Conservation (phyloP, 768 basidiomycete genomes). For the Leccinellum albellum region DNA sequence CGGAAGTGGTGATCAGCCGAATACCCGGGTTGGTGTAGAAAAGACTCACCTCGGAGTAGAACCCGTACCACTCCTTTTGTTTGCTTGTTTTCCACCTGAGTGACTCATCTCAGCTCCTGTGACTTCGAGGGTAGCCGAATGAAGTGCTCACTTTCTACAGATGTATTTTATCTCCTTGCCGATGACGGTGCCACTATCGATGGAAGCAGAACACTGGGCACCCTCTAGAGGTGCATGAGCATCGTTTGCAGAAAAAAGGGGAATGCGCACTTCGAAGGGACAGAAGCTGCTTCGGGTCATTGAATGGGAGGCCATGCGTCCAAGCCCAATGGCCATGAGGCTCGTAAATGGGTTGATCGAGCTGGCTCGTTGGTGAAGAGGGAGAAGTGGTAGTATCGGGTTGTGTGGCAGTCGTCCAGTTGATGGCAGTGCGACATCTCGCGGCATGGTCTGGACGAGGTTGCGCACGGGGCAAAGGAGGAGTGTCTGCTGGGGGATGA, state of each 20-base stretch:
- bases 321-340: slow-evolving; percentile 34
- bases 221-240: slow-evolving; percentile 27
- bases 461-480: slow-evolving; percentile 7
- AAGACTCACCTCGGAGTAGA: slow-evolving; percentile 36
- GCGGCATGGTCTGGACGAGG: slow-evolving; percentile 19
- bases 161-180: slow-evolving; percentile 31
- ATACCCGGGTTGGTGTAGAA: slow-evolving; percentile 13
- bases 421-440: slow-evolving; percentile 26
- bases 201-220: slow-evolving; percentile 35
- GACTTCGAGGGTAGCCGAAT: not conserved
- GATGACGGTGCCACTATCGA: slow-evolving; percentile 33
- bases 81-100: slow-evolving; percentile 33
- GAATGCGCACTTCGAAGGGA: slow-evolving; percentile 22
- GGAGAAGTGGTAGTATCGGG: not conserved
- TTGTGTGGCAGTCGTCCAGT: slow-evolving; percentile 18
- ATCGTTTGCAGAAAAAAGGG: not conserved
- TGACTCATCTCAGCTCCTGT: slow-evolving; percentile 2
- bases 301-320: slow-evolving; percentile 25
- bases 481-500: slow-evolving; percentile 1
- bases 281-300: slow-evolving; percentile 27
- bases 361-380: slow-evolving; percentile 1
- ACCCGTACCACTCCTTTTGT: slow-evolving; percentile 36
- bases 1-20: slow-evolving; percentile 4
- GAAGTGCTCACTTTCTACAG: slow-evolving; percentile 33
- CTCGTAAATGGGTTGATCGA: slow-evolving; percentile 25